Evolutionary conservation across 2,329 filamentous ascomycete species (phyloP), one percentile per base, ranked within the genome.

Genomic region (Arthrobotrys entomopaga): DNA sequence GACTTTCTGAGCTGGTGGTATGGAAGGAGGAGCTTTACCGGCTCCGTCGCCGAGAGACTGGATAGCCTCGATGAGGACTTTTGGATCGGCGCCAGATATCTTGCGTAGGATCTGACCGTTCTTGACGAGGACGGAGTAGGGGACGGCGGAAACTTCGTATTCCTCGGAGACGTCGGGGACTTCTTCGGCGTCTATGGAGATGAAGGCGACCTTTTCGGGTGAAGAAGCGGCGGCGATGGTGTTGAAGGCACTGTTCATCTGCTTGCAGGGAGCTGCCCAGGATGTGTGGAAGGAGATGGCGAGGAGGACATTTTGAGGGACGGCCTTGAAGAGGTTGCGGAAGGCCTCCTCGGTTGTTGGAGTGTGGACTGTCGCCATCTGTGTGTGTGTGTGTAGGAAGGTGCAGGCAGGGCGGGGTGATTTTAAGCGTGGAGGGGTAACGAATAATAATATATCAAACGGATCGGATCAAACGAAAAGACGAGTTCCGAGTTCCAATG

Each of bases 241-340:
- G 10, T 54, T 19, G 46, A 76, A 66, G 46, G 52, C 78, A 71
- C 77, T 40, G 56, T 78, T 88, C 93, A 98, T 98, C 83, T 97
- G 93, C 76, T 91, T 89, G 85, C 95, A 98, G 52, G 95, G 95
- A 72, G 93, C 93, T 29, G 95, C 95, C 95, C 95, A 99, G 77
- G 93, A 91, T 19, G 95, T 93, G 82, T 98, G 91, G 85, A 99
- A 99, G 81, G 93, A 97, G 80, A 96, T 88, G 80, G 97, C 86
- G 76, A 94, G 86, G 73, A 97, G 87, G 15, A 91, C 88, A 15
- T 89, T 86, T 1, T 89, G 80, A 10, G 91, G 87, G 13, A 93
- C 85, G 48, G 87, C 85, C 76, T 85, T 84, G 76, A 91, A 84
- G 80, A 90, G 86, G 77, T 87, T 83, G 77, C 89, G 85, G 88